These are phyloP conservation scores for Wallacemonas collosoma DNA, from an alignment of 208 protist genomes.

Conservation along the genomic window DNA sequence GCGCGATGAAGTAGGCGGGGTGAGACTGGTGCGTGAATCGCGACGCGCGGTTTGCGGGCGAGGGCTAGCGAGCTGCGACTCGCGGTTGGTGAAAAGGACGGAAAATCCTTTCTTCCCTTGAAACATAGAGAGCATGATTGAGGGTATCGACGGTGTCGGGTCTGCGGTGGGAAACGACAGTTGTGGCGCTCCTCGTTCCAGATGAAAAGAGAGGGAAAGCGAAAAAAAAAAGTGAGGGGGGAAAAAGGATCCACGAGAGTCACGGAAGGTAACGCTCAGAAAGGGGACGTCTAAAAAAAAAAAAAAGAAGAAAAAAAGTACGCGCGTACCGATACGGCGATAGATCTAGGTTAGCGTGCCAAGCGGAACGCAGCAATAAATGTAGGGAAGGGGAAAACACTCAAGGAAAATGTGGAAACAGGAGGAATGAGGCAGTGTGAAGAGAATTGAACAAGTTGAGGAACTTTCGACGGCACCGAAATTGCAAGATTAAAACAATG, in stretches of 20 bases:
- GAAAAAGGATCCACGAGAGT: background rate
- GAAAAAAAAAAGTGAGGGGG: conserved; percentile 15
- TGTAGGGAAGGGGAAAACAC: conserved; percentile 4
- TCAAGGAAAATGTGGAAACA: conserved; percentile 2
- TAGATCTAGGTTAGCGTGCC: conserved; percentile 18
- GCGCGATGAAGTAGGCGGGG: conserved; percentile 1
- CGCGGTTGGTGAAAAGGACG: conserved; percentile 43
- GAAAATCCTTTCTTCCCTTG: conserved; percentile 70
- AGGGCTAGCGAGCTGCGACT: conserved; percentile 8
- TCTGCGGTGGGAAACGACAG: too few species aligned
- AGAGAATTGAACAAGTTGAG: conserved; percentile 1
- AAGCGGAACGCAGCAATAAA: conserved; percentile 12
- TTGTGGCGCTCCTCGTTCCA: background rate
- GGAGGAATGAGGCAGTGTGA: background rate
- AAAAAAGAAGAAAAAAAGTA: conserved; percentile 22
- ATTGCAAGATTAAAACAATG: background rate
- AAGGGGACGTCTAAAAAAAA: conserved; percentile 17
- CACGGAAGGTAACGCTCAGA: background rate
- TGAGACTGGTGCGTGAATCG: background rate
- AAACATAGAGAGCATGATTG: conserved; percentile 68
- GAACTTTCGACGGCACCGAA: background rate
- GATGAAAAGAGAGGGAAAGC: background rate
- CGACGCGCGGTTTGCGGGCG: background rate
- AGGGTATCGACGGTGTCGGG: too few species aligned
- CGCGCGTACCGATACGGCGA: conserved; percentile 1